Percentiles rank a stretch among this genome's conserved stretches.
Conservation (phyloP, 163 green algal species). For the Chloromonas sp. region DNA sequence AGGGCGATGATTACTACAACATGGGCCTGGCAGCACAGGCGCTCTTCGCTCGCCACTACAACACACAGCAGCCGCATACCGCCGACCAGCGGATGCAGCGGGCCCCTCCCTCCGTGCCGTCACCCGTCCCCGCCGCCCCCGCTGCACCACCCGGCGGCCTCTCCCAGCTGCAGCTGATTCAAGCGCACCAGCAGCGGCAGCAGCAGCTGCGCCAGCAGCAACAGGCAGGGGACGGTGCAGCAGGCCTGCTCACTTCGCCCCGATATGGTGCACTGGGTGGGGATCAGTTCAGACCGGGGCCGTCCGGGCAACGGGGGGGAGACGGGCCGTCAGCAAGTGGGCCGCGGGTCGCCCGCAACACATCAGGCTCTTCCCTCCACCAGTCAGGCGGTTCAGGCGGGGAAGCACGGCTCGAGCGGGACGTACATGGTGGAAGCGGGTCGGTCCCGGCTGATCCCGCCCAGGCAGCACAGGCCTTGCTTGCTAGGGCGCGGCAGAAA, state of each 20-base stretch:
- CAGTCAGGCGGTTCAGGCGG: too few species aligned
- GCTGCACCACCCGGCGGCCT: not conserved
- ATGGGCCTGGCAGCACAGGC: not conserved
- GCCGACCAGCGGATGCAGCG: not conserved
- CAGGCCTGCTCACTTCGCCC: not conserved
- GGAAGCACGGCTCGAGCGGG: too few species aligned
- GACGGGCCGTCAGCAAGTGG: too few species aligned
- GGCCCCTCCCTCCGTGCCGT: not conserved
- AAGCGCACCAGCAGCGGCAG: conserved; percentile 2
- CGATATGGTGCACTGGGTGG: too few species aligned
- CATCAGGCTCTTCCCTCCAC: too few species aligned
- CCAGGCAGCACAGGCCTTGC: too few species aligned
- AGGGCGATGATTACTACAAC: conserved; percentile 2
- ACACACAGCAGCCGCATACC: not conserved
- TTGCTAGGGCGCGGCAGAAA: too few species aligned
- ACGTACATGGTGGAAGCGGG: too few species aligned
- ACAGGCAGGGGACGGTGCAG: not conserved
- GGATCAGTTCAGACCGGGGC: too few species aligned
- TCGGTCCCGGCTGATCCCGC: too few species aligned
- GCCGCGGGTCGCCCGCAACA: too few species aligned
- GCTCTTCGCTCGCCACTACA: not conserved
- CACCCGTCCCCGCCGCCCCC: not conserved
- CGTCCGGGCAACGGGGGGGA: too few species aligned
- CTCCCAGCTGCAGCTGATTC: not conserved
- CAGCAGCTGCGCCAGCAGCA: not conserved